A percentile compares a stretch with the other conserved stretches of the same genome.
Conservation (phyloP, 2,329 filamentous ascomycete species). For the Phoma sp. region DNA sequence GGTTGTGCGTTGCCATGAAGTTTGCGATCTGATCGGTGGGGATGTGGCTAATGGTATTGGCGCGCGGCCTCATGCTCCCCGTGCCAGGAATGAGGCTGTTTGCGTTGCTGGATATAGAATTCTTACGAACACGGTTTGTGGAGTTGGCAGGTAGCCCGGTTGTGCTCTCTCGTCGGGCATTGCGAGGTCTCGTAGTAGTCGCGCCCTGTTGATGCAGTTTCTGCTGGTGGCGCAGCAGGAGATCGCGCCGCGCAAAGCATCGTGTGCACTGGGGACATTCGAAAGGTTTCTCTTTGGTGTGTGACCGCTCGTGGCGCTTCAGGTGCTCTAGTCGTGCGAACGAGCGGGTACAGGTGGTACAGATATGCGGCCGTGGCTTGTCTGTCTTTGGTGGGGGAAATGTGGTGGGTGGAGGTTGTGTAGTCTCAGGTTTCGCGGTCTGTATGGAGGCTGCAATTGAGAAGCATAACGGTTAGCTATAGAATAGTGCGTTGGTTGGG, state of each 20-base stretch:
- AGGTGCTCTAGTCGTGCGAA: conserved; percentile 96
- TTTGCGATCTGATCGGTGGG: conserved; percentile 74
- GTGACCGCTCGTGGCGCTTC: conserved; percentile 96
- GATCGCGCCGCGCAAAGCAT: conserved; percentile 92
- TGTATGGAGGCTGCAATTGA: conserved; percentile 38
- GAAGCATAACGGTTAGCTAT: conserved; percentile 25
- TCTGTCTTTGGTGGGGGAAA: conserved; percentile 92
- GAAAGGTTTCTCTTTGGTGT: conserved; percentile 98
- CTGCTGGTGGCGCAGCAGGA: conserved; percentile 94
- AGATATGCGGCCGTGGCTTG: conserved; percentile 94
- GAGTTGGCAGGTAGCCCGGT: conserved; percentile 73
- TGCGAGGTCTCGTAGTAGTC: conserved; percentile 83
- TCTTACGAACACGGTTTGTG: conserved; percentile 83
- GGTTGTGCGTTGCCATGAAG: conserved; percentile 68
- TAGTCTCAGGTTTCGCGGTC: conserved; percentile 39
- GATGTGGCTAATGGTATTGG: conserved; percentile 95
- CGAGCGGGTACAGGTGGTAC: conserved; percentile 85
- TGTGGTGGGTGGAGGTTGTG: conserved; percentile 39
- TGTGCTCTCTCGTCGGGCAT: conserved; percentile 82
- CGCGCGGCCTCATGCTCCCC: conserved; percentile 79
- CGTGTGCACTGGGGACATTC: conserved; percentile 93
- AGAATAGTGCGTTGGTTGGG: neutral
- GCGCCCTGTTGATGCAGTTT: conserved; percentile 95
- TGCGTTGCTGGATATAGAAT: conserved; percentile 75
- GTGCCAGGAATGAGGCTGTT: conserved; percentile 56